Evolutionary conservation across 805 yeast genomes (phyloP), one percentile per base, ranked within the genome.

Genomic region (Ascoidea rubescens): DNA sequence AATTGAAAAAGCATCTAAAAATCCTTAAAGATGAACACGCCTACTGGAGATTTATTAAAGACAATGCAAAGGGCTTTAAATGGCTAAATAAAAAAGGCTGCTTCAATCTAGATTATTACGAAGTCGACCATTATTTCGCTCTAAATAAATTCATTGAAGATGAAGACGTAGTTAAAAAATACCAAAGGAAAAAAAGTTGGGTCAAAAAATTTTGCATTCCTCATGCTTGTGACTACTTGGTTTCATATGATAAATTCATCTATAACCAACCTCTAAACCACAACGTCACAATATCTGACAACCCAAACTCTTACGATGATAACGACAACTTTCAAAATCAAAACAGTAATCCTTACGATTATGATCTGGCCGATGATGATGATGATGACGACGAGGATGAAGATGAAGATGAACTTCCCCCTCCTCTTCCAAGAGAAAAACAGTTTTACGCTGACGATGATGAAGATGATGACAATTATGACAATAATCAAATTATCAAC

Each of bases 201-300:
- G 42, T 54, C 30, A 54, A 54, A 44, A 54, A 54, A 45, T 54
- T 54, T 45, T 54, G 56, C 33, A 48, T 50, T 6, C 52, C 51
- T 12, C 52, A 52, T 46, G 49, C 53, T 17, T 48, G 55, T 16
- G 52, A 52, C 30, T 54, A 54, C 28, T 17, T 54, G 8, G 48
- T 47, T 5, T 47, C 50, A 32, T 54, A 52, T 33, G 55, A 54
- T 44, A 37, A 44, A 12, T 50, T 50, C 48, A 44, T 53, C 28
- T 43, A n/a, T 6, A 21, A 21, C 37, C 28, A 42, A 5, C 42
- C 21, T 6, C 32, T 28, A 42, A 42, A 43, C 42, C 45, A 45
- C 31, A 48, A 31, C 14, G 17, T 17, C 42, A 52, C 37, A 28
- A 30, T 21, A n/a, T 28, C 31, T 6, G 43, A 52, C 10, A 16